phyloP scores from a whole-genome alignment of 768 basidiomycete species.

The Imleria badia region DNA sequence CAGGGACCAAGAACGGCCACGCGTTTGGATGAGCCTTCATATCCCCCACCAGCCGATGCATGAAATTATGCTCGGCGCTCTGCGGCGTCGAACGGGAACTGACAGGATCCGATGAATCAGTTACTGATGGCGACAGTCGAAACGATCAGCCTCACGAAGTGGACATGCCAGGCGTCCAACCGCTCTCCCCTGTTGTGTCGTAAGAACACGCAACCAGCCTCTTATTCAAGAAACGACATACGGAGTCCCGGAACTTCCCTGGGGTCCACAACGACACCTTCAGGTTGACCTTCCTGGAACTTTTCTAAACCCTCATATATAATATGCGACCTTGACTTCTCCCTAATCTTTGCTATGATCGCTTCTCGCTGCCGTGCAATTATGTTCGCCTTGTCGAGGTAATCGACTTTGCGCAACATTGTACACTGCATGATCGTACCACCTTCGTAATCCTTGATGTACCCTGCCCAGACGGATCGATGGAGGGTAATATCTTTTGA shows the following conservation, averaged over 20 bases:
- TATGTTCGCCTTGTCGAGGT: constrained; percentile 75
- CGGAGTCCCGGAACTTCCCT: constrained; percentile 86
- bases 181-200: constrained; percentile 67
- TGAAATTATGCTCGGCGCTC: constrained; percentile 60
- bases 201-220: constrained; percentile 10
- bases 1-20: constrained; percentile 88
- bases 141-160: constrained; percentile 50
- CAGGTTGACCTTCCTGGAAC: constrained; percentile 61
- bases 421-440: constrained; percentile 99
- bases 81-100: constrained; percentile 43
- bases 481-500: constrained; percentile 95
- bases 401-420: constrained; percentile 91
- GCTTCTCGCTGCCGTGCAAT: constrained; percentile 85
- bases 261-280: constrained; percentile 58
- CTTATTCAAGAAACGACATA: constrained; percentile 36
- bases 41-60: constrained; percentile 78
- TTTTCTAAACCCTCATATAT: constrained; percentile 77
- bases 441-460: constrained; percentile 99
- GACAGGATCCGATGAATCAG: constrained; percentile 6
- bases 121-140: background rate
- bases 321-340: constrained; percentile 83
- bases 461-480: constrained; percentile 92
- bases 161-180: constrained; percentile 87
- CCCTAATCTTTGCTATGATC: constrained; percentile 82
- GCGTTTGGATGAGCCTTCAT: constrained; percentile 73